Evolutionary conservation across 2,329 filamentous ascomycete genomes (phyloP).

Genomic region (Aureobasidium sp.): DNA sequence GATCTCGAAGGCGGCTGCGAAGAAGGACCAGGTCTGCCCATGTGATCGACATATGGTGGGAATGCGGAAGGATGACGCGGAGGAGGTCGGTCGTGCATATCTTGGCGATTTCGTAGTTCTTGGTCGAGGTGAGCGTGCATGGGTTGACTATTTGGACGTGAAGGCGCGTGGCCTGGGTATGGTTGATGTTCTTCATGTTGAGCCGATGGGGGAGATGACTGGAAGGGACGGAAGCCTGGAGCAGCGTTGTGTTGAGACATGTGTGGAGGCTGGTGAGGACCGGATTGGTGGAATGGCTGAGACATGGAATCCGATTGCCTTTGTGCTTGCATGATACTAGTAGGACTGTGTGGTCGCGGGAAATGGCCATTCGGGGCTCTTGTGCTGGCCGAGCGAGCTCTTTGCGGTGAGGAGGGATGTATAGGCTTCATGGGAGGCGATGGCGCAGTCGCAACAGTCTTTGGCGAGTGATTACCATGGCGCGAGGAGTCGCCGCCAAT

Average conservation of each 20-base stretch:
- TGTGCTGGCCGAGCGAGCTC: conserved; percentile 33
- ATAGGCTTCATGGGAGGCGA: conserved; percentile 34
- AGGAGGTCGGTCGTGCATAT: conserved; percentile 5
- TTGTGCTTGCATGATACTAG: background rate
- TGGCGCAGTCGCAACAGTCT: conserved; percentile 23
- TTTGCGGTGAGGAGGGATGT: conserved; percentile 41
- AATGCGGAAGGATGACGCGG: conserved; percentile 1
- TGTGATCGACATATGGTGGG: conserved; percentile 5
- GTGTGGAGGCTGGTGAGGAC: conserved; percentile 6
- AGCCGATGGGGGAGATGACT: conserved; percentile 27
- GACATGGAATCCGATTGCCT: conserved; percentile 7
- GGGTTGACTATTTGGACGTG: conserved; percentile 31
- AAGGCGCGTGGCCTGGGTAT: conserved; percentile 11
- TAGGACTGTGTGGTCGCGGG: conserved; percentile 24
- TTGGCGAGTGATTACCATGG: conserved; percentile 27
- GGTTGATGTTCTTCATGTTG: conserved; percentile 16
- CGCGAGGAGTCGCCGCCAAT: conserved; percentile 43
- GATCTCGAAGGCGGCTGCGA: conserved; percentile 9
- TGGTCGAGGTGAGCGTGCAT: conserved; percentile 17
- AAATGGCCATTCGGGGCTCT: conserved; percentile 25
- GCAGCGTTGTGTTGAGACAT: conserved; percentile 19
- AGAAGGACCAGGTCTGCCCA: background rate
- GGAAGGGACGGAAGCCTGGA: conserved; percentile 27
- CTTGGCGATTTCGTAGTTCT: conserved; percentile 15
- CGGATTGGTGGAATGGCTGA: conserved; percentile 8